Evolutionary conservation across 495 filamentous ascomycete genomes (phyloP).

Genomic region (Endocarpon pusillum): DNA sequence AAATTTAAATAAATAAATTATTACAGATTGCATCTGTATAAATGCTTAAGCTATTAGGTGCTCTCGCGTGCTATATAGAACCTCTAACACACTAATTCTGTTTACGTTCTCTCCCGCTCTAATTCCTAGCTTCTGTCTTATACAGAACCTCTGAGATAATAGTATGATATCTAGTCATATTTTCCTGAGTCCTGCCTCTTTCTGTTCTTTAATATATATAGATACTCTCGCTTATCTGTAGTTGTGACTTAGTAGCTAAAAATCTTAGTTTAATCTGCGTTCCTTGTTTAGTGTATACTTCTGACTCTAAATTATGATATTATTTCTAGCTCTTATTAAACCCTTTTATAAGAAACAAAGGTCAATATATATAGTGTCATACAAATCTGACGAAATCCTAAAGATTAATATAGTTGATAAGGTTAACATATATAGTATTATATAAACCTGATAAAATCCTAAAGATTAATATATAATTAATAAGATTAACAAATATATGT

Average conservation of each 20-base stretch:
- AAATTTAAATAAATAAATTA: constrained; percentile 13
- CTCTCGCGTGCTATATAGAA: constrained; percentile 3
- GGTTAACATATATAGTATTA: constrained; percentile 5
- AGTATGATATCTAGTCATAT: no score
- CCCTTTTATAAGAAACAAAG: constrained; percentile 4
- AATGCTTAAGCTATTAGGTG: constrained; percentile 9
- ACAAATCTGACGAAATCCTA: constrained; percentile 7
- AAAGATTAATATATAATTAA: constrained; percentile 2
- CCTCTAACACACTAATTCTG: constrained; percentile 4
- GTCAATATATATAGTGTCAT: constrained; percentile 5
- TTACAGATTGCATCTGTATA: constrained; percentile 9
- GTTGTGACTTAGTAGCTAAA: constrained; percentile 6
- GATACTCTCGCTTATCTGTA: no score
- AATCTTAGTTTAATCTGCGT: constrained; percentile 4
- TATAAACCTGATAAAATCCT: constrained; percentile 6
- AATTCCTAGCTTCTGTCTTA: no score
- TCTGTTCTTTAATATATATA: no score
- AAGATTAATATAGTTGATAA: constrained; percentile 14
- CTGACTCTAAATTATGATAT: constrained; percentile 6
- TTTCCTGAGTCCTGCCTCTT: no score
- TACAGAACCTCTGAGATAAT: no score
- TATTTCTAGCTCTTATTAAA: constrained; percentile 4
- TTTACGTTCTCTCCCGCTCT: no score
- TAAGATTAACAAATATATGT: constrained; percentile 3
- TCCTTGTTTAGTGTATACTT: constrained; percentile 3